A percentile compares a stretch with the other conserved stretches of the same genome.
These are phyloP conservation scores for Lepidium africanum DNA, from an alignment of 345 rosid genomes.

Conservation along the genomic window DNA sequence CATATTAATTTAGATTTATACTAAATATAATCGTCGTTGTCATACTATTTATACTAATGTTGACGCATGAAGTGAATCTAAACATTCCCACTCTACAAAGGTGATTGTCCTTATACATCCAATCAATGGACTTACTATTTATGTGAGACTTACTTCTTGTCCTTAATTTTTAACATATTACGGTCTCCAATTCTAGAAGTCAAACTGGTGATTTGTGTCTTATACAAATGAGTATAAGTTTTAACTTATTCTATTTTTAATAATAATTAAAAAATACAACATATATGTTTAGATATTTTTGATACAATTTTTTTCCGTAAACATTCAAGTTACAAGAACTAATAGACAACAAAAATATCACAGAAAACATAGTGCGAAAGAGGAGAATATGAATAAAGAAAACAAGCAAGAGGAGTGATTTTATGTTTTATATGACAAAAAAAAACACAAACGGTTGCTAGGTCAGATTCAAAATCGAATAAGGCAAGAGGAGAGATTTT, in stretches of 20 bases:
- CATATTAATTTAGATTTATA: not conserved
- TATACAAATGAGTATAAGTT: not conserved
- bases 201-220: not conserved
- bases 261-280: not conserved
- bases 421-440: too few relatives aligned
- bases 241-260: not conserved
- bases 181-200: not conserved
- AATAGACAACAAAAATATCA: too few relatives aligned
- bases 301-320: not conserved
- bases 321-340: too few relatives aligned
- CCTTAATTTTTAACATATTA: not conserved
- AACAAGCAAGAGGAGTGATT: too few relatives aligned
- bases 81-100: slow-evolving; percentile 25
- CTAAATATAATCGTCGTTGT: not conserved
- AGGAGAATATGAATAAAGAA: too few relatives aligned
- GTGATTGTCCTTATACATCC: slow-evolving; percentile 18
- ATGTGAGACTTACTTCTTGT: slow-evolving; percentile 10
- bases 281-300: not conserved
- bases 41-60: slow-evolving; percentile 5
- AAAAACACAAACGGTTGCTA: too few relatives aligned
- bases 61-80: slow-evolving; percentile 21
- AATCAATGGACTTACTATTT: slow-evolving; percentile 13
- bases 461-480: too few relatives aligned
- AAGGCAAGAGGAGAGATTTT: too few relatives aligned
- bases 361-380: too few relatives aligned